These are phyloP conservation scores for Aspergillus sp. DNA, from an alignment of 2,329 filamentous ascomycete genomes.

Conservation along the genomic window DNA sequence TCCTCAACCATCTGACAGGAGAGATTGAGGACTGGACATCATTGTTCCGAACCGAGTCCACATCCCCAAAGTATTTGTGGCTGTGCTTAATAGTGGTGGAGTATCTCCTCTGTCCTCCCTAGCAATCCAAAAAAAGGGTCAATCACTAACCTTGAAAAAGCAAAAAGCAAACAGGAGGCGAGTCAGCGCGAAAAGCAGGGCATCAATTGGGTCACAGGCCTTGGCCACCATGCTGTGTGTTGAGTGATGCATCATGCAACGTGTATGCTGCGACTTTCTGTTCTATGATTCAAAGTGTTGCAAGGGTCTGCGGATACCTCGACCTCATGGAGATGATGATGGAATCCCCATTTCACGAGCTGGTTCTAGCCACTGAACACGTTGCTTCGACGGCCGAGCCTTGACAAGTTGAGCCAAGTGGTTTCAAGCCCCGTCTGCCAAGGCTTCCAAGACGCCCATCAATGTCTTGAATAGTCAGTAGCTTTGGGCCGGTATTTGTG, in stretches of 20 bases:
- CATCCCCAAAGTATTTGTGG: not conserved
- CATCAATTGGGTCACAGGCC: not conserved
- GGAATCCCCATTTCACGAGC: not conserved
- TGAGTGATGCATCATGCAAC: conserved; percentile 6
- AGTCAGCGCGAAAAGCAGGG: not conserved
- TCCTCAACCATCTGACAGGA: not conserved
- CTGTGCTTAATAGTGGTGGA: not conserved
- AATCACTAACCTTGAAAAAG: not conserved
- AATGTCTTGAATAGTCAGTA: conserved; percentile 3
- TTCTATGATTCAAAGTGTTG: not conserved
- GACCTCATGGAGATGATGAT: not conserved
- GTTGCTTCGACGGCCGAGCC: conserved; percentile 1
- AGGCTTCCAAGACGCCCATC: not conserved
- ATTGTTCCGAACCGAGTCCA: not conserved
- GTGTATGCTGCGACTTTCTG: not conserved
- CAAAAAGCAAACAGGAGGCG: not conserved
- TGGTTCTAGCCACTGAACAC: not conserved
- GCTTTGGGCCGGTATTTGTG: not conserved
- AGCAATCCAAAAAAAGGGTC: not conserved
- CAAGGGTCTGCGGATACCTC: not conserved
- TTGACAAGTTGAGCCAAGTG: conserved; percentile 16
- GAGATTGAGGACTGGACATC: not conserved
- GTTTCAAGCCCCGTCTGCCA: conserved; percentile 19
- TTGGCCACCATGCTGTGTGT: not conserved
- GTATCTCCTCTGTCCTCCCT: not conserved